Evolutionary conservation across 371 early-diverging fungal species (phyloP).

Genomic region (Mortierella sp.): DNA sequence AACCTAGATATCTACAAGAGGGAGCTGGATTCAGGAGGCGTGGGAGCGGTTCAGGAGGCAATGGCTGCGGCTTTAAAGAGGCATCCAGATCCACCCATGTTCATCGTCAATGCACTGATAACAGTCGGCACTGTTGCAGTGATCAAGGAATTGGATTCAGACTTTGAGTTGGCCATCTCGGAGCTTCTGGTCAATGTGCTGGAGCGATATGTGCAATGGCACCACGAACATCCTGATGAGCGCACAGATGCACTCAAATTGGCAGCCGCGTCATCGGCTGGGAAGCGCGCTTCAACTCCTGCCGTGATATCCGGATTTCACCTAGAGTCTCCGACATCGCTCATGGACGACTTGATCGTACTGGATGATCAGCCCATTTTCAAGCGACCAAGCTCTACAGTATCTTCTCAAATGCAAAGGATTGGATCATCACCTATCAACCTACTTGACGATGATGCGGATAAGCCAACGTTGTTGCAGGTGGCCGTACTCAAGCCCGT

Average conservation of each 20-base stretch:
- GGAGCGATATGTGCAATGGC: constrained; percentile 2
- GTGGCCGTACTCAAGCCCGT: constrained; percentile 7
- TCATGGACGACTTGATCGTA: constrained; percentile 13
- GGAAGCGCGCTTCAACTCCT: neutral
- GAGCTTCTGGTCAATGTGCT: constrained; percentile 10
- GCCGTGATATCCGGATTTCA: neutral
- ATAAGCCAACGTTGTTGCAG: neutral
- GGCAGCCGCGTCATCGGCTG: neutral
- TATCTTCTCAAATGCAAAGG: neutral
- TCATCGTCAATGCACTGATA: constrained; percentile 26
- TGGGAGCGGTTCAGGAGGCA: neutral
- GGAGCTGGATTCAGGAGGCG: neutral
- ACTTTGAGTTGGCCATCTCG: constrained; percentile 30
- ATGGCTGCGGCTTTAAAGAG: constrained; percentile 9
- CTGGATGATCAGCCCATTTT: constrained; percentile 13
- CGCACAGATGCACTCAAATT: neutral
- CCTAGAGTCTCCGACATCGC: neutral
- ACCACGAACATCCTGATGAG: constrained; percentile 3
- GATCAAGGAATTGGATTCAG: constrained; percentile 15
- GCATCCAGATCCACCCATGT: constrained; percentile 28
- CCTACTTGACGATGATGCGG: constrained; percentile 17
- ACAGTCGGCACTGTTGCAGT: constrained; percentile 26
- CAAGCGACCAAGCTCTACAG: neutral
- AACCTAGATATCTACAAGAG: neutral
- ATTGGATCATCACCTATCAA: constrained; percentile 7